These are phyloP conservation scores for Castanea mollissima DNA, from an alignment of 306 rosid species.

Conservation along the genomic window DNA sequence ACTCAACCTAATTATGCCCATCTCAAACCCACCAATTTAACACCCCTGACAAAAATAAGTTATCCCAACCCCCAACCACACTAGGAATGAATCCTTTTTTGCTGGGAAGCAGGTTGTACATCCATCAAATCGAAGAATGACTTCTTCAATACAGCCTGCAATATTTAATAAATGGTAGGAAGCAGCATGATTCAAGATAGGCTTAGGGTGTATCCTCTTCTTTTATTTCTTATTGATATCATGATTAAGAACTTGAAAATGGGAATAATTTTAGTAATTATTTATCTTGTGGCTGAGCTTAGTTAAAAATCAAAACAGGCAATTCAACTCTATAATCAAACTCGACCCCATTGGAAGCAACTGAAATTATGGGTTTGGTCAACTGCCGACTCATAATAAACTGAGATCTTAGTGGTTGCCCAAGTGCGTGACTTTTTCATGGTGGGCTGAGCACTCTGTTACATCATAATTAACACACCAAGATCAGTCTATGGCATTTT, in stretches of 20 bases:
- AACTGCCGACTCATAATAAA: constrained; percentile 2
- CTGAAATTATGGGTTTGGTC: constrained; percentile 4
- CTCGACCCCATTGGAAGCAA: constrained; percentile 8
- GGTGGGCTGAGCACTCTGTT: constrained; percentile 29
- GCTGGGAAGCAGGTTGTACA: too few relatives aligned
- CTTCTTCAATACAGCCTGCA: neutral
- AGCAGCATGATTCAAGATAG: neutral
- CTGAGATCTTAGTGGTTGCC: constrained; percentile 18
- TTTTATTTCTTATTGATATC: neutral
- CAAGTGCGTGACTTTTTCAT: constrained; percentile 3
- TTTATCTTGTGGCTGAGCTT: neutral
- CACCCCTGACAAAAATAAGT: too few relatives aligned
- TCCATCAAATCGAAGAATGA: neutral
- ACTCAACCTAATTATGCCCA: too few relatives aligned
- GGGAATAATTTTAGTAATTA: neutral
- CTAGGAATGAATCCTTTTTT: too few relatives aligned
- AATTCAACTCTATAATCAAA: constrained; percentile 11
- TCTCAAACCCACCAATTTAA: too few relatives aligned
- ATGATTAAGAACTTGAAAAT: neutral
- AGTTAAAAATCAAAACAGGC: neutral
- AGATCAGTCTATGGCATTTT: too few relatives aligned
- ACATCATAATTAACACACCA: too few relatives aligned
- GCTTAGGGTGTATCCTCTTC: neutral
- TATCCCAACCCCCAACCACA: too few relatives aligned
- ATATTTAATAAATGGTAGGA: neutral